Base-by-base conservation (phyloP, 2,329 filamentous ascomycete species). In the Phialocephala sp. region DNA sequence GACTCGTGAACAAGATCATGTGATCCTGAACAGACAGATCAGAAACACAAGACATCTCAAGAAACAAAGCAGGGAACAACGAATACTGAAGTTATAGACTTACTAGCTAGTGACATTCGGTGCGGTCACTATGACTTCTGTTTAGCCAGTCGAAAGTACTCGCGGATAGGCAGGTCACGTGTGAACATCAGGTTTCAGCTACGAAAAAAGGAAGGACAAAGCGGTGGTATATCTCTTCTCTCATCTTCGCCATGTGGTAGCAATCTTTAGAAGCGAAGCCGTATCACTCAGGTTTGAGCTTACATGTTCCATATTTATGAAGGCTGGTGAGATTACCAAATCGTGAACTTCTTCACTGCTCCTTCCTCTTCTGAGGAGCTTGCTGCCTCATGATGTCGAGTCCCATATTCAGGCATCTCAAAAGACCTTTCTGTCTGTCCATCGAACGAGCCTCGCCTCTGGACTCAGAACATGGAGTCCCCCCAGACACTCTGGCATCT, bases 331-430 rank as follows among this genome's bases (percentile, higher is more conserved):
- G 15, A 18, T 18, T 18, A 6, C 2, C 5, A 43, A 43, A n/a
- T 4, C 18, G 22, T 15, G 50, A 2, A 18, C 12, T 32, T 18
- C 4, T 32, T 32, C 12, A 27, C 14, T 11, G 27, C 24, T 32
- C 18, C 24, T 20, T 27, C 14, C 14, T 27, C 9, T 15, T 14
- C 4, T 27, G 22, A 27, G 27, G 24, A 35, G 50, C 27, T 12
- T 54, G 24, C 24, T 54, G 50, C 50, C 50, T 54, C 50, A 54
- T 54, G 11, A 54, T 54, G 4, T 54, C 50, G 3, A 15, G 24
- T 18, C 50, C 50, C 50, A 54, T 54, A 2, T 32, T 32, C 22
- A 54, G 14, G 32, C 22, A 27, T 14, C 22, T n/a, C 45, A 11
- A n/a, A 50, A 50, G n/a, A 9, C 45, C 45, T 9, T 24, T 50